Evolutionary conservation across 768 basidiomycete species (phyloP), one percentile per base, ranked within the genome.

Genomic region (Lyophyllum atratum): DNA sequence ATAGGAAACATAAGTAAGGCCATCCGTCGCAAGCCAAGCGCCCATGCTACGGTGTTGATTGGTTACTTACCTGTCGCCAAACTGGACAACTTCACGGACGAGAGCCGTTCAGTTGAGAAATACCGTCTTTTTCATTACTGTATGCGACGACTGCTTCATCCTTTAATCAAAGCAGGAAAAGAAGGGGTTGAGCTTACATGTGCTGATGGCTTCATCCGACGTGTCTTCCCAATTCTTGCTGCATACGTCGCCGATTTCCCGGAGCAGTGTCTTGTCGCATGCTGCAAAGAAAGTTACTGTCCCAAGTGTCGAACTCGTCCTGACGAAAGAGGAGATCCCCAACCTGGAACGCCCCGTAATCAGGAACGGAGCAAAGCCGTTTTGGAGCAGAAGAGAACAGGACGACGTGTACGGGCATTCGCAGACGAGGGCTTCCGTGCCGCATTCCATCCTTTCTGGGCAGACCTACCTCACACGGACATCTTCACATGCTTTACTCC

Each of bases 401-500:
- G 43, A 4, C 19, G 43, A 21, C 43, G 21, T 14, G 43, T 44
- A 12, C 43, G 14, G 21, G 12, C 43, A 11, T 70, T 68, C 39
- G 48, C 64, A 0, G 34, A 60, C 0, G 33, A 62, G 3, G 56
- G 61, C 9, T 37, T 70, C 0, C 31, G 62, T 8, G 21, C 60
- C 0, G 50, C 69, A 0, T 43, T 63, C 28, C 24, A 58, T 9
- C 79, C 75, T 1, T 80, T 79, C 62, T 80, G 78, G 80, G 40
- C 43, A 0, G 56, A 74, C 39, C 63, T 80, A 0, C 77, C 76
- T 0, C 72, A 76, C 56, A 64, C 65, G 59, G 55, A 80, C 57
- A 82, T 82, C 42, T 78, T 76, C 64, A 0, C 47, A 0, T 68
- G 61, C 42, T 66, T 81, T 24, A 78, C 74, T 0, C 79, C 80